These are phyloP conservation scores for Hypoxylon sp. DNA, from an alignment of 2,329 filamentous ascomycete species.

Conservation along the genomic window DNA sequence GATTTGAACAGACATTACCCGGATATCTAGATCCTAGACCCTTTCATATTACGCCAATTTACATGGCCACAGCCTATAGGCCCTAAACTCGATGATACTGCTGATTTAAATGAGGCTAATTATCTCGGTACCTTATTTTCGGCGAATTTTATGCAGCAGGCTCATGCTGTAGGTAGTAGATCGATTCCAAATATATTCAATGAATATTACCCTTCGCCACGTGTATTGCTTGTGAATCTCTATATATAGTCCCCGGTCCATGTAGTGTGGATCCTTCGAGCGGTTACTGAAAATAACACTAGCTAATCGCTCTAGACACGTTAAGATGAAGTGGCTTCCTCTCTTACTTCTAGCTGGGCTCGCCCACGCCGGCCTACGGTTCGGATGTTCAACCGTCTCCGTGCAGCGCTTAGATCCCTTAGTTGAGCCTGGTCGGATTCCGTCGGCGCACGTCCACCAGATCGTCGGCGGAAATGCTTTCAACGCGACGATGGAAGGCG, in stretches of 20 bases:
- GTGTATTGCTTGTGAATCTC: background rate
- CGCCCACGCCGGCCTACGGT: constrained; percentile 29
- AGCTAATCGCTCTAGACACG: background rate
- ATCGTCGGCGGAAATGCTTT: constrained; percentile 43
- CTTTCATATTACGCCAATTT: background rate
- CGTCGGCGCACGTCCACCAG: constrained; percentile 41
- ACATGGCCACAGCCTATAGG: background rate
- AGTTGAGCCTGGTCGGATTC: constrained; percentile 35
- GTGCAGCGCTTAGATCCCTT: constrained; percentile 40
- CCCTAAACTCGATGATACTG: background rate
- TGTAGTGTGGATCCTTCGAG: no score
- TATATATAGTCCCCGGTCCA: background rate
- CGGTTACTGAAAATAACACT: no score
- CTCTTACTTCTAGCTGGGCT: constrained; percentile 28
- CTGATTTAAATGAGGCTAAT: constrained; percentile 4
- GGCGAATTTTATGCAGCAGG: background rate
- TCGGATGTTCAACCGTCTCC: constrained; percentile 36
- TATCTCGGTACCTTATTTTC: background rate
- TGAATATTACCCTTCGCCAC: background rate
- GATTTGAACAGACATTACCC: constrained; percentile 2
- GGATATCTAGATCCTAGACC: background rate
- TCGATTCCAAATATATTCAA: background rate
- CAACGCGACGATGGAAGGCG: constrained; percentile 36
- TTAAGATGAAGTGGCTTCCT: constrained; percentile 35
- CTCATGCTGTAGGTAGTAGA: background rate